Percentiles rank a stretch among this genome's conserved stretches.
phyloP scores from a whole-genome alignment of 768 basidiomycete genomes.

The Rhizopogon rudus region DNA sequence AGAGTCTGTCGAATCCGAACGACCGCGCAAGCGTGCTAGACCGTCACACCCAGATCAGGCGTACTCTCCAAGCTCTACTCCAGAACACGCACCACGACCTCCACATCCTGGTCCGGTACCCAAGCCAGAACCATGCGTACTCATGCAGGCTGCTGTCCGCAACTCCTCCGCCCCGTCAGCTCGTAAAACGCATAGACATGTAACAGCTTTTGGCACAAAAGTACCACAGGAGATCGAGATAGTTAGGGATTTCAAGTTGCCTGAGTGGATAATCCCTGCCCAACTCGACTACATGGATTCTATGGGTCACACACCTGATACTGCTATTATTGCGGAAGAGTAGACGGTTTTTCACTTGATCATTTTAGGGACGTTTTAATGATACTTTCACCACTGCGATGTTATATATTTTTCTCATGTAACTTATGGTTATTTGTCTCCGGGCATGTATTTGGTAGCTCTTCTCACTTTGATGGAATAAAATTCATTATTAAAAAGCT shows the following conservation, averaged over 20 bases:
- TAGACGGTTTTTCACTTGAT: neutral
- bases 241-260: conserved; percentile 51
- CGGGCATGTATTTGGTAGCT: neutral
- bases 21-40: conserved; percentile 26
- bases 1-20: conserved; percentile 21
- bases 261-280: conserved; percentile 40
- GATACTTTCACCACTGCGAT: neutral
- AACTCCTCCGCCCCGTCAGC: conserved; percentile 37
- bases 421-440: neutral
- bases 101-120: conserved; percentile 1
- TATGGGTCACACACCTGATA: neutral
- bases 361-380: neutral
- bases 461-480: neutral
- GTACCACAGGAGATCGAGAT: conserved; percentile 46
- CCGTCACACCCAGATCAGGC: conserved; percentile 11
- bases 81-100: conserved; percentile 14
- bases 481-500: neutral
- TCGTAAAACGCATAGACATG: conserved; percentile 47
- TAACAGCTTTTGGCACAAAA: conserved; percentile 56
- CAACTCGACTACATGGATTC: neutral
- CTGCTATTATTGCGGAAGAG: neutral
- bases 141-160: conserved; percentile 49
- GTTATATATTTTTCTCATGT: neutral
- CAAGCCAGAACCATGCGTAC: conserved; percentile 28
- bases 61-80: conserved; percentile 21